Evolutionary conservation across 257 asterid species (phyloP).

Genomic region (Lycium ferocissimum): DNA sequence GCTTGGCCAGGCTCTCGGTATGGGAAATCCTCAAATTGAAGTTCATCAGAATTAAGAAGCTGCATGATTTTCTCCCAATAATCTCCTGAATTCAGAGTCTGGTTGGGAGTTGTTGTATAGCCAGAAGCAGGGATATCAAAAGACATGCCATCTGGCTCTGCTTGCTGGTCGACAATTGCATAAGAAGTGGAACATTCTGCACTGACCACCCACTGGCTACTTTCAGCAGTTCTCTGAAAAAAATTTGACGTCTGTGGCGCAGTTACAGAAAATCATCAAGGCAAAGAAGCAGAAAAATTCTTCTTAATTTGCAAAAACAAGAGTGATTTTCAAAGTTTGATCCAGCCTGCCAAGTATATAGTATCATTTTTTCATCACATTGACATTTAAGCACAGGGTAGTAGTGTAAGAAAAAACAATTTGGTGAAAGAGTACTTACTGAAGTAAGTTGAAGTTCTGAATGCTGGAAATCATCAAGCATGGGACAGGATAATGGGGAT

Average conservation of each 20-base stretch:
- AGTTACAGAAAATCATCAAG: too few species aligned
- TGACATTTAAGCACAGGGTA: background rate
- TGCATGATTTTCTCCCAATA: background rate
- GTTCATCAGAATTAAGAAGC: background rate
- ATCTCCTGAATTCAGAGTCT: background rate
- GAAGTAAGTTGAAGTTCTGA: background rate
- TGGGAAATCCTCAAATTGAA: background rate
- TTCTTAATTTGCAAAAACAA: background rate
- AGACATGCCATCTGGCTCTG: background rate
- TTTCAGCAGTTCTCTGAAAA: background rate
- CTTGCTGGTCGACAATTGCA: background rate
- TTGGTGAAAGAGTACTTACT: background rate
- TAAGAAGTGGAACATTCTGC: slow-evolving; percentile 20
- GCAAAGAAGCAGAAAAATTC: background rate
- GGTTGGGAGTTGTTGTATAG: background rate
- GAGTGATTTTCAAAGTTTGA: background rate
- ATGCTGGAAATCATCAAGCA: background rate
- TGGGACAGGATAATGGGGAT: background rate
- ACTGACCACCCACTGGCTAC: background rate
- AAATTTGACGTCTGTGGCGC: background rate
- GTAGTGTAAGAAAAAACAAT: too few species aligned
- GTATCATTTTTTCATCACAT: background rate
- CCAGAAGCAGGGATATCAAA: background rate
- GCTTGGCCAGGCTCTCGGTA: background rate
- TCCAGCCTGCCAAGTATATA: background rate